Evolutionary conservation across 192 early-diverging fungal genomes (phyloP).

Genomic region (Gamsiella multidivaricata): DNA sequence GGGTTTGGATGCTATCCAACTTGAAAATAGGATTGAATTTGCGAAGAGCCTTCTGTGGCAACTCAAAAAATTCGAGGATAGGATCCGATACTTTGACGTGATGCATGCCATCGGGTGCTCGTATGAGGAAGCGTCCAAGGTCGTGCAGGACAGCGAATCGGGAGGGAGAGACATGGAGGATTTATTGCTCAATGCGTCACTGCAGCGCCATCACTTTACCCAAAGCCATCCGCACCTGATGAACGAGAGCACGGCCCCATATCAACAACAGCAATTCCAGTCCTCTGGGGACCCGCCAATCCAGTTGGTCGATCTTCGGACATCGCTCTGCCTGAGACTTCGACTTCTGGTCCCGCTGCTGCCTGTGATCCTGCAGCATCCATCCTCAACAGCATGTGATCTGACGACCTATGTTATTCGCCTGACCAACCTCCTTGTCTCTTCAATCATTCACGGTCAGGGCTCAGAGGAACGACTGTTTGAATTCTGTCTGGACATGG

Average conservation of each 20-base stretch:
- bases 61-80: slow-evolving; percentile 55
- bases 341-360: slow-evolving; percentile 59
- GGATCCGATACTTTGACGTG: slow-evolving; percentile 55
- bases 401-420: slow-evolving; percentile 54
- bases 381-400: slow-evolving; percentile 56
- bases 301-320: slow-evolving; percentile 37
- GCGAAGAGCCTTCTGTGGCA: slow-evolving; percentile 57
- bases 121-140: slow-evolving; percentile 57
- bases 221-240: slow-evolving; percentile 27
- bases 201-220: slow-evolving; percentile 11
- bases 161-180: slow-evolving; percentile 37
- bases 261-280: slow-evolving; percentile 14
- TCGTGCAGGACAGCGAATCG: slow-evolving; percentile 40
- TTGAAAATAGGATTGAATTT: slow-evolving; percentile 58
- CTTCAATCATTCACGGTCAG: slow-evolving; percentile 62
- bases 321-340: slow-evolving; percentile 58
- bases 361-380: slow-evolving; percentile 61
- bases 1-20: slow-evolving; percentile 35
- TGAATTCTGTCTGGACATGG: slow-evolving; percentile 66
- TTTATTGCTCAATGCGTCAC: slow-evolving; percentile 24
- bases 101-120: slow-evolving; percentile 61
- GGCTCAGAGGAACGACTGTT: slow-evolving; percentile 65
- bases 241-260: not conserved
- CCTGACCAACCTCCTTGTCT: slow-evolving; percentile 57
- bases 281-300: not conserved